Evolutionary conservation across 2,329 filamentous ascomycete genomes (phyloP).

Genomic region (Aschersonia sp.): DNA sequence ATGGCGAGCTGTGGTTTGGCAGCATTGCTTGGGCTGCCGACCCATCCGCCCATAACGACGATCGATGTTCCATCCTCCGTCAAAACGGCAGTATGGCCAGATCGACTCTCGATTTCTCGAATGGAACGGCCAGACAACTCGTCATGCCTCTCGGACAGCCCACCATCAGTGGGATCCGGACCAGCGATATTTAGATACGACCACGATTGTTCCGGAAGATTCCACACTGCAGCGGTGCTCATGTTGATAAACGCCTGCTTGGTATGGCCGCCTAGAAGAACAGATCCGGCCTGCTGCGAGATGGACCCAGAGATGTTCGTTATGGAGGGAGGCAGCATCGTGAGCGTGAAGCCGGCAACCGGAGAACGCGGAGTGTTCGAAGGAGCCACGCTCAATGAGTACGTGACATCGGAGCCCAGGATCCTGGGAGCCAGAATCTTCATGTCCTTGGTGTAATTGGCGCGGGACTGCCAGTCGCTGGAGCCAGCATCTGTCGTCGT

Average conservation of each 20-base stretch:
- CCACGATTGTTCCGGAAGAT: constrained; percentile 75
- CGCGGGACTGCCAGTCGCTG: constrained; percentile 47
- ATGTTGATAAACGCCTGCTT: constrained; percentile 80
- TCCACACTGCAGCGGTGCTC: constrained; percentile 79
- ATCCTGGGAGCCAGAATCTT: constrained; percentile 41
- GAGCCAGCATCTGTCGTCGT: constrained; percentile 29
- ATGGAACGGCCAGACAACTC: no score
- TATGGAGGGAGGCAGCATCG: constrained; percentile 54
- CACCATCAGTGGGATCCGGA: constrained; percentile 10
- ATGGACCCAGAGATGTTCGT: constrained; percentile 50
- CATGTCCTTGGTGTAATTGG: constrained; percentile 72
- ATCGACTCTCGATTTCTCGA: constrained; percentile 56
- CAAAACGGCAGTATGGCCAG: constrained; percentile 76
- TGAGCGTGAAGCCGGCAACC: constrained; percentile 79
- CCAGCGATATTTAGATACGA: constrained; percentile 57
- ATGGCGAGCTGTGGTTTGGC: constrained; percentile 72
- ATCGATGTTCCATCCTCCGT: constrained; percentile 66
- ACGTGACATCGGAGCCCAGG: constrained; percentile 13
- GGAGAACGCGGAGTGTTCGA: constrained; percentile 52
- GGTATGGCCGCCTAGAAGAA: constrained; percentile 78
- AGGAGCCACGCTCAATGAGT: constrained; percentile 22
- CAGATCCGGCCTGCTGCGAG: constrained; percentile 62
- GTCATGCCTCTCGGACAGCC: no score
- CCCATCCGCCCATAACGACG: constrained; percentile 80
- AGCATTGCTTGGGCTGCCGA: constrained; percentile 61